phyloP scores from a whole-genome alignment of 2,329 filamentous ascomycete genomes.

The Scytalidium sp. region DNA sequence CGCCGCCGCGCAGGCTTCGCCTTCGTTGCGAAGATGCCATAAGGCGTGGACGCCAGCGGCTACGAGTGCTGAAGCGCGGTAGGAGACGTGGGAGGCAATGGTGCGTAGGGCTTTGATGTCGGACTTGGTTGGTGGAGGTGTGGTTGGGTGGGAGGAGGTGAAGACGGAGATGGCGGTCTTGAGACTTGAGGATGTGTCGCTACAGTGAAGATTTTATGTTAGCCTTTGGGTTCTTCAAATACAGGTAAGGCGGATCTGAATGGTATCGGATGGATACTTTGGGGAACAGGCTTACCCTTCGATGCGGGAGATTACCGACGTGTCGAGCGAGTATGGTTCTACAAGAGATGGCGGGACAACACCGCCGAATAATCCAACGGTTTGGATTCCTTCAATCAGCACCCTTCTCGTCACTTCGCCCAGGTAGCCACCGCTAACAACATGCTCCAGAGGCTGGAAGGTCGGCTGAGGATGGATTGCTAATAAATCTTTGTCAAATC shows the following conservation, averaged over 20 bases:
- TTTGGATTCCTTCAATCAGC: slow-evolving; percentile 55
- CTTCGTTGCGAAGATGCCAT: slow-evolving; percentile 53
- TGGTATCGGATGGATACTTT: background rate
- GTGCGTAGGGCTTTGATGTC: slow-evolving; percentile 52
- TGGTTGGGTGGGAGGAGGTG: slow-evolving; percentile 43
- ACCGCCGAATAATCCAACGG: slow-evolving; percentile 53
- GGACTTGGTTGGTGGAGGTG: slow-evolving; percentile 39
- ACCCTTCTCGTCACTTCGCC: slow-evolving; percentile 61
- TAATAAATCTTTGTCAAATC: slow-evolving; percentile 56
- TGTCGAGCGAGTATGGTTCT: slow-evolving; percentile 55
- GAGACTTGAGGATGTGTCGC: slow-evolving; percentile 39
- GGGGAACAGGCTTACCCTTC: slow-evolving; percentile 44
- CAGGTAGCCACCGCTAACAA: slow-evolving; percentile 64
- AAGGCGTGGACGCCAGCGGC: slow-evolving; percentile 57
- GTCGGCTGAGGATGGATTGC: slow-evolving; percentile 51
- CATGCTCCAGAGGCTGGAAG: slow-evolving; percentile 60
- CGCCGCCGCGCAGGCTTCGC: slow-evolving; percentile 31
- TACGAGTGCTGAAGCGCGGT: slow-evolving; percentile 56
- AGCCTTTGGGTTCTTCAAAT: slow-evolving; percentile 11
- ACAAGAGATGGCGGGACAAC: slow-evolving; percentile 51
- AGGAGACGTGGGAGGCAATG: slow-evolving; percentile 52
- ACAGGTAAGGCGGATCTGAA: slow-evolving; percentile 8
- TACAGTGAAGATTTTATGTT: slow-evolving; percentile 21
- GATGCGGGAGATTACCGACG: slow-evolving; percentile 52
- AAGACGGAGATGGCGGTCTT: slow-evolving; percentile 44